Conservation (phyloP, 163 green algal genomes). For the Volvox carteri region DNA sequence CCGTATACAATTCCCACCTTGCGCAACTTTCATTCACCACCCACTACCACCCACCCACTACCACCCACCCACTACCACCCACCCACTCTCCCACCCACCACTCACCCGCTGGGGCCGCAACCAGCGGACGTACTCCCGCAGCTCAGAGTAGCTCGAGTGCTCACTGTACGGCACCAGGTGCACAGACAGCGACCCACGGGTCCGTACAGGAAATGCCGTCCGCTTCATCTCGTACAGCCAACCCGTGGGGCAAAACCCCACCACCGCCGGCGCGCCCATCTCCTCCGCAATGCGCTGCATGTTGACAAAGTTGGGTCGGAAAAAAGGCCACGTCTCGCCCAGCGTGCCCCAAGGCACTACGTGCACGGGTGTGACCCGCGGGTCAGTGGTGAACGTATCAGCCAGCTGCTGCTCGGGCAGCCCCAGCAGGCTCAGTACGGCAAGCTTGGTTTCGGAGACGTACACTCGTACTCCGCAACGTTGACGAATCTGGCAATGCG, state of each 20-base stretch:
- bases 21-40: too few species aligned
- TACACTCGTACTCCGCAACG: constrained; percentile 65
- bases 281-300: constrained; percentile 66
- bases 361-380: constrained; percentile 75
- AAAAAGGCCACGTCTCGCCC: constrained; percentile 88
- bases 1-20: too few species aligned
- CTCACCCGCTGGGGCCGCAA: constrained; percentile 76
- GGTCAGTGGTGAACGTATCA: constrained; percentile 81
- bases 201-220: constrained; percentile 69
- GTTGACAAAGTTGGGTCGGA: constrained; percentile 88
- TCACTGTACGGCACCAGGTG: constrained; percentile 91
- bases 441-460: constrained; percentile 67
- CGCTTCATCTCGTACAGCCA: constrained; percentile 85
- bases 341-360: constrained; percentile 79
- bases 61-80: too few species aligned
- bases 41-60: too few species aligned
- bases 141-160: constrained; percentile 83
- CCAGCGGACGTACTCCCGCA: constrained; percentile 82
- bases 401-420: background rate
- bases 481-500: constrained; percentile 67
- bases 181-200: constrained; percentile 74
- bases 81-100: too few species aligned
- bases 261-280: constrained; percentile 65
- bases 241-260: constrained; percentile 88
- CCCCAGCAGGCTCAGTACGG: constrained; percentile 61